These are phyloP conservation scores for Cytospora chrysosperma DNA, from an alignment of 2,329 filamentous ascomycete species.

Conservation along the genomic window DNA sequence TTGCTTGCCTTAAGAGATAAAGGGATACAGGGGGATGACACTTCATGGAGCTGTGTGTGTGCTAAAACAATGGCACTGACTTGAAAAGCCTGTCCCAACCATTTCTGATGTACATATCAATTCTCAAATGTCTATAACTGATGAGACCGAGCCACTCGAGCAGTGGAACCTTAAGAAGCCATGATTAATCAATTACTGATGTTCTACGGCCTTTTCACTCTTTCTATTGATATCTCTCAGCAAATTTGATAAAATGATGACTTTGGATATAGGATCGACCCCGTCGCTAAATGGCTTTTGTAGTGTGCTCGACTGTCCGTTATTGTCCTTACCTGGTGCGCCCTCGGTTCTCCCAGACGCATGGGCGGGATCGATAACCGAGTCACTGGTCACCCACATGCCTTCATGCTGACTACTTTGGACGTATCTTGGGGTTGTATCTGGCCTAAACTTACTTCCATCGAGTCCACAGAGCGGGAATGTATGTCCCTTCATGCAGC, in stretches of 20 bases:
- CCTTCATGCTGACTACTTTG: background rate
- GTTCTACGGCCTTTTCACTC: background rate
- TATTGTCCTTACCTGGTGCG: background rate
- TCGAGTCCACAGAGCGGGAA: background rate
- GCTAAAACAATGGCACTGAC: background rate
- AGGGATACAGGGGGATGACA: background rate
- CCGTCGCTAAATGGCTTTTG: background rate
- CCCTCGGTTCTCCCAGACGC: background rate
- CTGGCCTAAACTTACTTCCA: background rate
- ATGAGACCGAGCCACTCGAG: too few relatives aligned
- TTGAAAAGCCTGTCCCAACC: background rate
- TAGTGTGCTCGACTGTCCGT: background rate
- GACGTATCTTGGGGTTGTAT: background rate
- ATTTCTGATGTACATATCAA: background rate
- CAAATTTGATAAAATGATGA: background rate
- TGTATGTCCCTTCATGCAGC: background rate
- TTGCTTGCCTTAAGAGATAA: slow-evolving; percentile 15
- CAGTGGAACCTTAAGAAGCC: too few relatives aligned
- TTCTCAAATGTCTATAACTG: background rate
- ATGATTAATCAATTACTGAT: background rate
- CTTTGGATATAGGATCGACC: background rate
- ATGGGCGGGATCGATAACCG: background rate
- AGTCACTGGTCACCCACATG: background rate
- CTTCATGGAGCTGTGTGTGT: accelerated
- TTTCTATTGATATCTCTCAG: background rate